Evolutionary conservation across 495 filamentous ascomycete species (phyloP).

Genomic region (Podospora pseudopauciseta): DNA sequence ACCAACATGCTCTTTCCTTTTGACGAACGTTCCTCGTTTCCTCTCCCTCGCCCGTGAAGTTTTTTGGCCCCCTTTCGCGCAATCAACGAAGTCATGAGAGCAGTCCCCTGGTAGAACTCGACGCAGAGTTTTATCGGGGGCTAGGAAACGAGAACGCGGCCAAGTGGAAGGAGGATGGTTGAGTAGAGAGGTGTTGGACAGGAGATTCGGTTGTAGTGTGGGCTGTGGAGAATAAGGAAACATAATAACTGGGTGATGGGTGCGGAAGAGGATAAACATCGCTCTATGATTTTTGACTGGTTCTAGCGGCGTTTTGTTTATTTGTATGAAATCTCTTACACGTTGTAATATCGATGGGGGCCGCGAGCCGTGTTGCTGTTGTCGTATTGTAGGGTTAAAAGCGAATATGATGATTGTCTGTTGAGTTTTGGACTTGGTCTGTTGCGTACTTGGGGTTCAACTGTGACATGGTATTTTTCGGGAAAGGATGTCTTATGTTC

Average conservation of each 20-base stretch:
- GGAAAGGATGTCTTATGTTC: not conserved
- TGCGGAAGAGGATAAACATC: not conserved
- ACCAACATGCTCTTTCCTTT: slow-evolving; percentile 19
- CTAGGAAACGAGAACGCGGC: not conserved
- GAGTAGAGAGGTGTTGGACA: slow-evolving; percentile 17
- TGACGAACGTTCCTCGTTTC: slow-evolving; percentile 2
- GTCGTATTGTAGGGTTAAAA: not conserved
- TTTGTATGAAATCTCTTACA: slow-evolving; percentile 16
- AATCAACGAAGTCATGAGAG: not conserved
- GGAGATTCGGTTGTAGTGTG: slow-evolving; percentile 9
- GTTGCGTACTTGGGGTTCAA: not conserved
- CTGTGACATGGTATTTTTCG: not conserved
- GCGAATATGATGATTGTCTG: not conserved
- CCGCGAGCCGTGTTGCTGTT: slow-evolving; percentile 2
- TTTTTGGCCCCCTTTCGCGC: not conserved
- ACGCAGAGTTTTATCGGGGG: not conserved
- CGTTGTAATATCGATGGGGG: slow-evolving; percentile 14
- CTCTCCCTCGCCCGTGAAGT: not conserved
- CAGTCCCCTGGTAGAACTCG: not conserved
- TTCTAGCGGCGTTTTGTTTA: slow-evolving; percentile 7
- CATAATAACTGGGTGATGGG: not conserved
- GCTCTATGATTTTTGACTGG: not conserved
- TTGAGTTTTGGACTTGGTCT: not conserved
- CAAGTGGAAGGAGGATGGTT: not conserved
- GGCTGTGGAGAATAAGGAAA: not conserved